Base-by-base conservation (phyloP, 2,329 filamentous ascomycete species). In the Fusarium albosuccineum region DNA sequence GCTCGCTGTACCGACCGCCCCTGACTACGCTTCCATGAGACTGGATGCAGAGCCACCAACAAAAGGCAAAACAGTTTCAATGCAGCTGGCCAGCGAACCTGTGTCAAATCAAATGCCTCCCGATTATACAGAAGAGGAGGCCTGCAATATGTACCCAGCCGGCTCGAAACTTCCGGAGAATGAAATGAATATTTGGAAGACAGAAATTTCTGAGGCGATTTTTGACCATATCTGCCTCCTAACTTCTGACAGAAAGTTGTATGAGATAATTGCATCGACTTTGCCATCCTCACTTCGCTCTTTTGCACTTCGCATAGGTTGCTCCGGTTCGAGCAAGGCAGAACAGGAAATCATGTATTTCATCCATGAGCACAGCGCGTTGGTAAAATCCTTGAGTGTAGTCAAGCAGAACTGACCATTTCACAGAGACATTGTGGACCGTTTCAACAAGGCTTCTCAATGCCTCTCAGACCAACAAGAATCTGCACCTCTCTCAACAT, bases 281-380 rank as follows among this genome's bases (percentile, higher is more conserved):
- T 51, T 51, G 26, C 48, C 26, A 13, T 5, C 48, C n/a, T 40
- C 33, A 3, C 27, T 51, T 2, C 36, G 26, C 10, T 51, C 26
- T 17, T 51, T 41, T 42, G 36, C 36, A 8, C 48, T 51, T 40
- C 48, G 36, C 7, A 10, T 51, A 6, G 36, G 26, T 17, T 40
- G 22, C 30, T 33, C 48, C 6, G n/a, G 48, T 9, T 40, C 48
- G 4, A 51, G 26, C 13, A 30, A 22, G 17, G 10, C n/a, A 13
- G 36, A 51, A 13, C 11, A 8, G 48, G 26, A 51, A 26, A 29
- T 40, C 14, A 51, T 41, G 36, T 41, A 51, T 36, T 51, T 51
- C 33, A 36, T 51, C 11, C 36, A 51, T 22, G 29, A 40, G 17
- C 14, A 40, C 14, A 39, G 48, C 6, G 9, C 16, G 48, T 51